Evolutionary conservation across 208 protist species (phyloP).

Genomic region (Lotmaria passim): DNA sequence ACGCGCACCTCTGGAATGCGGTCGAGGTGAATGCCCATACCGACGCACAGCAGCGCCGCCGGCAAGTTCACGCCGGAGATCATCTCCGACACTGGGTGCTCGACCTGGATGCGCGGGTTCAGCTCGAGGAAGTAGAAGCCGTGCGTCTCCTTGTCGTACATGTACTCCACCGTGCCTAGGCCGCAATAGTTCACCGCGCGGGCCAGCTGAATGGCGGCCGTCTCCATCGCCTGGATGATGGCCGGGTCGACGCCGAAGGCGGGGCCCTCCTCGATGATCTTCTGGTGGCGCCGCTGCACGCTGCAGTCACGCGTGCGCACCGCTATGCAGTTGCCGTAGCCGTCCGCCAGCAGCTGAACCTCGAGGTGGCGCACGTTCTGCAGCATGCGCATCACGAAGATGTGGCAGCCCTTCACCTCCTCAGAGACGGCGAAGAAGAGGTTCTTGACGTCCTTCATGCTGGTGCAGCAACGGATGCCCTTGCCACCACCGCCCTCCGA

Average conservation of each 20-base stretch:
- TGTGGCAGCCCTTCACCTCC: slow-evolving; percentile 97
- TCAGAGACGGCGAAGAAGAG: slow-evolving; percentile 89
- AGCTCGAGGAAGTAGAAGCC: slow-evolving; percentile 97
- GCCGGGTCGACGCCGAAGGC: slow-evolving; percentile 82
- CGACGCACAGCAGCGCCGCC: slow-evolving; percentile 95
- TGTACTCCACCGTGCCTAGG: slow-evolving; percentile 98
- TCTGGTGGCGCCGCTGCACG: slow-evolving; percentile 98
- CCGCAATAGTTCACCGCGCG: slow-evolving; percentile 93
- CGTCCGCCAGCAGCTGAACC: slow-evolving; percentile 96
- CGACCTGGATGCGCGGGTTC: slow-evolving; percentile 98
- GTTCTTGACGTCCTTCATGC: slow-evolving; percentile 80
- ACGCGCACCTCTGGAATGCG: slow-evolving; percentile 95
- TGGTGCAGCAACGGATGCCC: slow-evolving; percentile 94
- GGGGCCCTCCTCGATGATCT: slow-evolving; percentile 98
- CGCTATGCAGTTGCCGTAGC: slow-evolving; percentile 93
- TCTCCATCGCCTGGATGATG: slow-evolving; percentile 92
- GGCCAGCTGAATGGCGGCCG: slow-evolving; percentile 92
- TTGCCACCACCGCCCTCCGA: slow-evolving; percentile 99
- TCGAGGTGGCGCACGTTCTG: slow-evolving; percentile 95
- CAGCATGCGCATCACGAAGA: slow-evolving; percentile 98
- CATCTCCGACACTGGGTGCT: slow-evolving; percentile 98
- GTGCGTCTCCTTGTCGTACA: slow-evolving; percentile 92
- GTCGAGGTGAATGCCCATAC: slow-evolving; percentile 96
- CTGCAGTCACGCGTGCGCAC: slow-evolving; percentile 97
- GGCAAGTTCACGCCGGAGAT: slow-evolving; percentile 97